Conservation (phyloP, 257 asterid genomes). For the Ehretia macrophylla region DNA sequence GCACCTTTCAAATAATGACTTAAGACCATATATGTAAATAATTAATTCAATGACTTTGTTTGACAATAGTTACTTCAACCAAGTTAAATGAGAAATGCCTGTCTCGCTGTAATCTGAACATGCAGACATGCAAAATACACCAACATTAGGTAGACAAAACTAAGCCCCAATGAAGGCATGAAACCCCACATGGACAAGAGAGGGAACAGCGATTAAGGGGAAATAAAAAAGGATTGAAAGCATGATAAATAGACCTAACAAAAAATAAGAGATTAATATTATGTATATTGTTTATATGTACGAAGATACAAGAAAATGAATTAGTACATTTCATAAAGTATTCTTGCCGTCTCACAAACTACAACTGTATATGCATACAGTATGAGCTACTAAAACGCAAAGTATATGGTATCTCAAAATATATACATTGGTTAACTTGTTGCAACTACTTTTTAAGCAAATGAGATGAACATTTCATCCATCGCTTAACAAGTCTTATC, state of each 20-base stretch:
- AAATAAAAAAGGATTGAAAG: neutral
- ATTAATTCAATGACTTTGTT: neutral
- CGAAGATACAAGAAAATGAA: constrained; percentile 22
- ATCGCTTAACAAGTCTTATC: constrained; percentile 60
- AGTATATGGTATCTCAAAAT: constrained; percentile 39
- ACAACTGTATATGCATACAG: constrained; percentile 28
- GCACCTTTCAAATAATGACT: neutral
- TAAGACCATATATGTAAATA: neutral
- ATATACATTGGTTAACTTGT: constrained; percentile 49
- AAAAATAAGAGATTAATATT: constrained; percentile 7
- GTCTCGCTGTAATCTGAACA: neutral
- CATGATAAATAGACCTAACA: neutral
- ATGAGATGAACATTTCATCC: constrained; percentile 44
- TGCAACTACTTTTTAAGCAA: constrained; percentile 33
- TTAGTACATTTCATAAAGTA: constrained; percentile 30
- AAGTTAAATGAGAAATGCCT: neutral
- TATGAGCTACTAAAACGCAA: constrained; percentile 18
- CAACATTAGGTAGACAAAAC: neutral
- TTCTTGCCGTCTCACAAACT: constrained; percentile 38
- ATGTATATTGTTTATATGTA: constrained; percentile 9
- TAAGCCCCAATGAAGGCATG: neutral
- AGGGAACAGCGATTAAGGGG: no score
- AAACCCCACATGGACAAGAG: neutral
- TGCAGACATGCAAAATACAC: neutral
- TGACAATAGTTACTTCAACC: neutral